These are phyloP conservation scores for Solanum paucissectum DNA, from an alignment of 257 asterid species.

Conservation along the genomic window DNA sequence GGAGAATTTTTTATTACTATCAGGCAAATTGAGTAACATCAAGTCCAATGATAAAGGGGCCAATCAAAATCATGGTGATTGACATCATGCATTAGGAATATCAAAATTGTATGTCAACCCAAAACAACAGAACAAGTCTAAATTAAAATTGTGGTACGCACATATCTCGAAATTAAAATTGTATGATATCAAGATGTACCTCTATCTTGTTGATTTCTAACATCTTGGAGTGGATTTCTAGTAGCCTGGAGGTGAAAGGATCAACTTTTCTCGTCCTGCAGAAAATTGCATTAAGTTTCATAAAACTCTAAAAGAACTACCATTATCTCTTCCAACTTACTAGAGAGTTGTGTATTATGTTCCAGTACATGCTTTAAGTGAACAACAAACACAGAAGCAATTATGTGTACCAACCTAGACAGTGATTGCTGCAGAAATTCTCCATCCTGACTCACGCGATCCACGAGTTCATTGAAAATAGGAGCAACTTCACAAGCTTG, in stretches of 20 bases:
- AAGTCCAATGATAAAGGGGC: background rate
- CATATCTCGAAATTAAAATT: background rate
- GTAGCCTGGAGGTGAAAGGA: conserved; percentile 30
- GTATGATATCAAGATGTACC: conserved; percentile 4
- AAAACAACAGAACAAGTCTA: background rate
- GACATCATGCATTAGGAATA: background rate
- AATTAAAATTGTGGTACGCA: background rate
- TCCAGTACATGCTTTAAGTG: background rate
- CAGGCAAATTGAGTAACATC: background rate
- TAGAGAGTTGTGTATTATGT: background rate
- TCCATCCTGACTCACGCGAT: conserved; percentile 82
- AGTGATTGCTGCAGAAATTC: conserved; percentile 82
- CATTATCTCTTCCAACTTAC: background rate
- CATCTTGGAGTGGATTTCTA: conserved; percentile 39
- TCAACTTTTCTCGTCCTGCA: conserved; percentile 39
- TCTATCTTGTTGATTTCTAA: conserved; percentile 28
- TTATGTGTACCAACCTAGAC: conserved; percentile 42
- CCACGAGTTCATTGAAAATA: conserved; percentile 82
- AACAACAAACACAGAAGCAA: background rate
- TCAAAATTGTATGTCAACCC: background rate
- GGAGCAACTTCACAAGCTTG: conserved; percentile 97
- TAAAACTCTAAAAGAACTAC: background rate
- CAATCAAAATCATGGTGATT: background rate
- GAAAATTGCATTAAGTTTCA: background rate
- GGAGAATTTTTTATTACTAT: background rate